A percentile compares a stretch with the other conserved stretches of the same genome.
Conservation (phyloP, 192 early-diverging fungal genomes). For the Ramicandelaber brevisporus region DNA sequence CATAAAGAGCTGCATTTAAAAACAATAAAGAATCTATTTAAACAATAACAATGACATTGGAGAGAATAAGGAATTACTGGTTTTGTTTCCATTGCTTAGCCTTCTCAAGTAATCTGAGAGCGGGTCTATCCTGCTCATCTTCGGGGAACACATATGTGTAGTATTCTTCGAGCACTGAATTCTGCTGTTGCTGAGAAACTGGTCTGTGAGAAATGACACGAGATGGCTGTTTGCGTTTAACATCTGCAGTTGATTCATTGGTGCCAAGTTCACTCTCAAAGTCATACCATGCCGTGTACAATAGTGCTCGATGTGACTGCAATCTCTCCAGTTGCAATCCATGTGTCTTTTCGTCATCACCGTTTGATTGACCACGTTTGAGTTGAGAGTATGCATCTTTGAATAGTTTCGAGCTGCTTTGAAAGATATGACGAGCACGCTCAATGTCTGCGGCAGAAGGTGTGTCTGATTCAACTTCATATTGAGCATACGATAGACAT, state of each 20-base stretch:
- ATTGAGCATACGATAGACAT: too few relatives aligned
- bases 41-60: neutral
- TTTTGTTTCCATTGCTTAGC: constrained; percentile 59
- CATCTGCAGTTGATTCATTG: constrained; percentile 22
- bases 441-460: too few relatives aligned
- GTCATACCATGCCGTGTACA: constrained; percentile 82
- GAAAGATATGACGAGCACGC: too few relatives aligned
- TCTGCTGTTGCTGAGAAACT: constrained; percentile 26
- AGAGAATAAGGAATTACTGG: too few relatives aligned
- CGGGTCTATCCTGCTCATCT: constrained; percentile 62
- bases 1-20: neutral
- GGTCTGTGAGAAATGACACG: constrained; percentile 73
- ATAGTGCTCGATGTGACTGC: too few relatives aligned
- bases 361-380: too few relatives aligned
- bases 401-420: too few relatives aligned
- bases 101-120: constrained; percentile 74
- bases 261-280: constrained; percentile 40
- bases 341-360: too few relatives aligned
- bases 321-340: too few relatives aligned
- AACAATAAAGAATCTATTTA: neutral
- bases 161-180: constrained; percentile 80
- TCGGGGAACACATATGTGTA: constrained; percentile 98
- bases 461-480: too few relatives aligned
- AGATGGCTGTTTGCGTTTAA: constrained; percentile 58
- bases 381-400: too few relatives aligned